Base-by-base conservation (phyloP, 2,329 filamentous ascomycete species). In the Fusarium sp. region DNA sequence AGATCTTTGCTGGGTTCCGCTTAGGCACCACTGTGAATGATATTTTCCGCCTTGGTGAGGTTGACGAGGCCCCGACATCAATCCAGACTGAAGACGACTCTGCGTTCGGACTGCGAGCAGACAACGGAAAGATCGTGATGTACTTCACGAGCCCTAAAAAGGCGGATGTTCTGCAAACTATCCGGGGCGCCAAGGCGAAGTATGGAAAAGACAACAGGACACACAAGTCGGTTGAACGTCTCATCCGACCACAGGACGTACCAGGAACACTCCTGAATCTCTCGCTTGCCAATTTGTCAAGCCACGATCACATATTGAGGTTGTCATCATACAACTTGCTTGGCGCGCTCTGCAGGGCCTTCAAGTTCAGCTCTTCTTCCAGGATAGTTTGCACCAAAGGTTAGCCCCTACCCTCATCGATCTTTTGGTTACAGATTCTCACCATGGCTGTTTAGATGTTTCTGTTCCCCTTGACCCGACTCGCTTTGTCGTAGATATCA, bases 91-190 rank as follows among this genome's bases (percentile, higher is more conserved):
- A 92, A 67, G 91, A 93, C 67, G 91, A 93, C 72, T 90, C 89
- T 4, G 89, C 91, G 2, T 93, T 93, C 80, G 91, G 91, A 1
- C 82, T 93, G 31, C 87, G 91, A 59, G 91, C 91, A 4, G 91
- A 93, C 75, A 91, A 90, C 71, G 91, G 91, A 74, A 92, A 91
- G 81, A 91, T 92, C 59, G 88, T 92, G 63, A 92, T 93, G 91
- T 92, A 91, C 78, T 93, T 93, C 79, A 91, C 91, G 20, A 93
- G 91, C 73, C 86, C 90, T 2, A 90, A 89, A 78, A 92, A 91
- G 79, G 79, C 84, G 8, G 91, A 93, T 69, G 86, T 93, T 22
- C 83, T 93, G 5, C 88, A 91, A 79, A 88, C 89, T 13, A 91
- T 93, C 63, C 88, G 90, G 36, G 85, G 84, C 11, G 91, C 91